Evolutionary conservation across 371 early-diverging fungal genomes (phyloP).

Genomic region (Mucor lusitanicus): DNA sequence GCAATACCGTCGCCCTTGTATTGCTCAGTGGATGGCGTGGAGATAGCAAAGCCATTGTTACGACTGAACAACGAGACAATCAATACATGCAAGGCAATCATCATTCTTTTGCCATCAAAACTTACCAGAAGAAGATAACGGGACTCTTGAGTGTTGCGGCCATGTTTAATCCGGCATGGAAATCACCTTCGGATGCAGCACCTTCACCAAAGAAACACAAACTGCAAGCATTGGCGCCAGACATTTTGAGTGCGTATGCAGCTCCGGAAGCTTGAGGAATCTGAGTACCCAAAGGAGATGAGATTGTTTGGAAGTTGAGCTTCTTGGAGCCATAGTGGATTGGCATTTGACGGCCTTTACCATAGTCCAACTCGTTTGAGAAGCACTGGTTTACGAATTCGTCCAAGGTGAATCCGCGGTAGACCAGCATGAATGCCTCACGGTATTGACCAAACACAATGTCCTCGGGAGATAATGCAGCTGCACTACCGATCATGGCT

Average conservation of each 20-base stretch:
- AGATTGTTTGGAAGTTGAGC: constrained; percentile 94
- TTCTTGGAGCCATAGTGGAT: constrained; percentile 92
- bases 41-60: constrained; percentile 98
- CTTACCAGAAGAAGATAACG: constrained; percentile 92
- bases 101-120: not conserved
- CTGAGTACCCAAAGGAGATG: constrained; percentile 96
- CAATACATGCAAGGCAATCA: not conserved
- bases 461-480: constrained; percentile 83
- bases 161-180: constrained; percentile 97
- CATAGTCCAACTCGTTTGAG: constrained; percentile 83
- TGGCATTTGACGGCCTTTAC: constrained; percentile 98
- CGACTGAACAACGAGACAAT: constrained; percentile 55
- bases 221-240: constrained; percentile 74
- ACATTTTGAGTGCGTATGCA: constrained; percentile 92
- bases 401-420: constrained; percentile 92
- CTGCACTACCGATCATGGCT: constrained; percentile 91
- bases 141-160: constrained; percentile 92
- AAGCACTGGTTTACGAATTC: constrained; percentile 97
- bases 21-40: constrained; percentile 94
- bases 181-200: constrained; percentile 97
- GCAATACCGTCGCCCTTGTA: constrained; percentile 97
- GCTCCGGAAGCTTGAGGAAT: constrained; percentile 98
- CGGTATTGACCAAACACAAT: constrained; percentile 95
- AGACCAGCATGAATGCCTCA: constrained; percentile 90
- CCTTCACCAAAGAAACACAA: constrained; percentile 98